phyloP scores from a whole-genome alignment of 352 stramenopile genomes.

The Pythium biforme region DNA sequence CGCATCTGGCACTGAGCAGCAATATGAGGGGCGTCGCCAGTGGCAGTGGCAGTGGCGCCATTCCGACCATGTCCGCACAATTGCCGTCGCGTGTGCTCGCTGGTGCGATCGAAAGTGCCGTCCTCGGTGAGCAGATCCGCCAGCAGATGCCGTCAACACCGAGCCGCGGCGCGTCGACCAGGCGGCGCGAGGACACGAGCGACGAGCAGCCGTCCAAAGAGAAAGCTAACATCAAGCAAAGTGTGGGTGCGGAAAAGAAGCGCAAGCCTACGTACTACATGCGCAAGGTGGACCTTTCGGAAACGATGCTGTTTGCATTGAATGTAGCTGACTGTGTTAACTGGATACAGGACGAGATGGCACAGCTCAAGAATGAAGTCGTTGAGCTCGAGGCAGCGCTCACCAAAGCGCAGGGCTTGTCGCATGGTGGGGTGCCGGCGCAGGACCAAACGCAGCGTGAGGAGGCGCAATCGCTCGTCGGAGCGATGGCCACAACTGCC shows the following conservation, averaged over 20 bases:
- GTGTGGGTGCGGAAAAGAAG: conserved; percentile 4
- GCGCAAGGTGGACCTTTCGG: conserved; percentile 17
- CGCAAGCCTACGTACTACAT: conserved; percentile 28
- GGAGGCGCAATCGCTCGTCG: background rate
- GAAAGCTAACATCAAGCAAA: background rate
- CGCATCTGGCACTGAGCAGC: too few relatives aligned
- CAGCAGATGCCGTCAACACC: background rate
- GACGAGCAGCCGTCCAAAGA: conserved; percentile 10
- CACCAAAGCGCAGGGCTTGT: background rate
- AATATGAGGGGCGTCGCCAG: too few relatives aligned
- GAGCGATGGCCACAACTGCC: background rate
- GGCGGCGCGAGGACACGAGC: conserved; percentile 6
- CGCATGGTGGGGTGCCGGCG: too few relatives aligned
- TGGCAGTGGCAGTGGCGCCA: background rate
- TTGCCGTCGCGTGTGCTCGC: background rate
- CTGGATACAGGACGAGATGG: conserved; percentile 15
- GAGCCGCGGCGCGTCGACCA: background rate
- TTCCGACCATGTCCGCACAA: background rate
- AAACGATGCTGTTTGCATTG: background rate
- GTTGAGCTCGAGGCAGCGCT: background rate
- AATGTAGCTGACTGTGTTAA: too few relatives aligned
- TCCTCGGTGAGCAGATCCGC: conserved; percentile 11
- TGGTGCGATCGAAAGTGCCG: conserved; percentile 17
- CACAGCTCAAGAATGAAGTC: conserved; percentile 2
- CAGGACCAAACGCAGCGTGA: too few relatives aligned